phyloP scores from a whole-genome alignment of 2,329 filamentous ascomycete species.

The Chrysosporium keratinophilum region DNA sequence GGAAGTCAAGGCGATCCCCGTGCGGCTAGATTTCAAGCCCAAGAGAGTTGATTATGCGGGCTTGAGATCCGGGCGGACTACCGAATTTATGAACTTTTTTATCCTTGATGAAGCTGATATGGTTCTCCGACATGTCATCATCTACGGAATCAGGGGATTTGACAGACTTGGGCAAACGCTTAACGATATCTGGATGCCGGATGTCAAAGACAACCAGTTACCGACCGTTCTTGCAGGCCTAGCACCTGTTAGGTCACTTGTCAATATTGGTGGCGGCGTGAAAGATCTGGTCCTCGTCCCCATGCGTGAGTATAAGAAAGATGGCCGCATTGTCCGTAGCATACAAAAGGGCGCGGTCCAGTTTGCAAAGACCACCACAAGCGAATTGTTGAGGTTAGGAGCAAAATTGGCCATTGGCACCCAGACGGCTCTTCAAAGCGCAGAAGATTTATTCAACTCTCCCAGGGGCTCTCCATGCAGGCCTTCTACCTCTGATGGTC shows the following conservation, averaged over 20 bases:
- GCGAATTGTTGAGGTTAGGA: slow-evolving; percentile 84
- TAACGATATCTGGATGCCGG: slow-evolving; percentile 94
- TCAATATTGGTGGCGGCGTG: slow-evolving; percentile 82
- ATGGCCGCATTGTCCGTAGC: slow-evolving; percentile 82
- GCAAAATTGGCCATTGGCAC: slow-evolving; percentile 92
- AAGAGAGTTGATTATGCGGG: slow-evolving; percentile 95
- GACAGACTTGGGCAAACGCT: slow-evolving; percentile 80
- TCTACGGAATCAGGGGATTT: slow-evolving; percentile 86
- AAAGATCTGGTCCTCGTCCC: slow-evolving; percentile 80
- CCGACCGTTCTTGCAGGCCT: slow-evolving; percentile 80
- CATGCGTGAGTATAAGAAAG: slow-evolving; percentile 84
- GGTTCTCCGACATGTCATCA: slow-evolving; percentile 74
- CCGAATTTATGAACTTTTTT: slow-evolving; percentile 98
- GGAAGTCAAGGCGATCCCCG: slow-evolving; percentile 70
- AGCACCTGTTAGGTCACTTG: slow-evolving; percentile 77
- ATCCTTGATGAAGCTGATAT: slow-evolving; percentile 82
- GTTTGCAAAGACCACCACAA: slow-evolving; percentile 88
- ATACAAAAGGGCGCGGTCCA: slow-evolving; percentile 81
- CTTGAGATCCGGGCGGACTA: slow-evolving; percentile 82
- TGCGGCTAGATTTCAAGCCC: slow-evolving; percentile 93
- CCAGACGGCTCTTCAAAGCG: slow-evolving; percentile 80
- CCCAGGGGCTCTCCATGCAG: slow-evolving; percentile 23
- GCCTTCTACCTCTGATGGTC: slow-evolving; percentile 35
- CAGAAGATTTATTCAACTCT: slow-evolving; percentile 61
- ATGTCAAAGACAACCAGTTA: slow-evolving; percentile 80